Evolutionary conservation across 2,329 filamentous ascomycete genomes (phyloP), one percentile per base, ranked within the genome.

Genomic region (Cladosporium velox): DNA sequence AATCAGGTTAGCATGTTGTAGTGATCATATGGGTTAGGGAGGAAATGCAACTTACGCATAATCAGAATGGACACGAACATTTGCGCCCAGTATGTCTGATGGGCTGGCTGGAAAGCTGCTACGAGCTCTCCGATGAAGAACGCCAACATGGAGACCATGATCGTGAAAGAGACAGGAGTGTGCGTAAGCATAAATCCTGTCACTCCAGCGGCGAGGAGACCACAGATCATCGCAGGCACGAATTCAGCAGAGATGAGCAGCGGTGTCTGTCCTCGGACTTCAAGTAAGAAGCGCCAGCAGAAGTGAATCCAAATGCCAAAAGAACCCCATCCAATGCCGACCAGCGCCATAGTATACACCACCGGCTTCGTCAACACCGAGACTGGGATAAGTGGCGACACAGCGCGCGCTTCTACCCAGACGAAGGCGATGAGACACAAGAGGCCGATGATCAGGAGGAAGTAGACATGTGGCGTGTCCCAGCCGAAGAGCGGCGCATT

Each of bases 81-180:
- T 68, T 89, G 85, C 21, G 79, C 80, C 89, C 89, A 91, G 77
- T 90, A 91, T 0, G 78, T 83, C 73, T 90, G 86, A 5, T 81
- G 70, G 0, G 82, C 77, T 0, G 87, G 86, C 2, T 83, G 79
- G 0, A 78, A 82, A 4, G 77, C 79, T 2, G 80, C 68, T 11
- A 83, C 69, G 8, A 81, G 70, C 14, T 72, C 76, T 5, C 82
- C 82, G 8, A 78, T 66, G 10, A 78, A 76, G 71, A 84, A 84
- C 0, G 78, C 77, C 11, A 70, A 68, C 75, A 78, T 79, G 28
- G 75, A 73, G 24, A 76, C 67, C 67, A 79, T 68, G 76, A 79
- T 78, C 18, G 76, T 75, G 67, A 77, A 79, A 21, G 74, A 71
- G 26, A 77, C 73, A 0, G 75, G 76, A 0, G 75, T 77, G 65